These are phyloP conservation scores for Lepraria neglecta DNA, from an alignment of 495 filamentous ascomycete species.

Conservation along the genomic window DNA sequence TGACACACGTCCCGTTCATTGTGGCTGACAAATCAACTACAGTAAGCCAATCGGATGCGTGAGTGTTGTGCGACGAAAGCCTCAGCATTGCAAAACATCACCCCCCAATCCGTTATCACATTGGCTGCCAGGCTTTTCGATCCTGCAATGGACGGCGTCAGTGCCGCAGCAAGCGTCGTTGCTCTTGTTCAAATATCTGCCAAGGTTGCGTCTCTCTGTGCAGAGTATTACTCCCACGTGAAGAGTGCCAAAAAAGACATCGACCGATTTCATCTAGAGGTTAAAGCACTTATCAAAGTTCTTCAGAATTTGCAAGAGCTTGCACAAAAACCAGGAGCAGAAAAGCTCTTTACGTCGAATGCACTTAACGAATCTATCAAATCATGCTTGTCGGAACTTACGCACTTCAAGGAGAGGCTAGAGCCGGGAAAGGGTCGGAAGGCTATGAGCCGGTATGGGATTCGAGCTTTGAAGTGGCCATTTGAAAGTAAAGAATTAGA, in stretches of 20 bases:
- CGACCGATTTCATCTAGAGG: conserved; percentile 29
- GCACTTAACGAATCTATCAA: conserved; percentile 17
- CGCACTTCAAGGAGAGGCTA: conserved; percentile 33
- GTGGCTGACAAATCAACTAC: not conserved
- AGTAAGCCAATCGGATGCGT: conserved; percentile 8
- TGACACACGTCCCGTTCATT: not conserved
- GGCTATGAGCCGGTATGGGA: conserved; percentile 23
- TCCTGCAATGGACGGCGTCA: conserved; percentile 30
- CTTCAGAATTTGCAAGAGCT: conserved; percentile 27
- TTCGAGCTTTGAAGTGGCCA: conserved; percentile 40
- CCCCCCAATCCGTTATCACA: conserved; percentile 6
- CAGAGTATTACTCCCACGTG: conserved; percentile 24
- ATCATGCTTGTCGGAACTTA: conserved; percentile 32
- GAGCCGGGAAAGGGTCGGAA: conserved; percentile 9
- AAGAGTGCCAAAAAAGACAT: conserved; percentile 36
- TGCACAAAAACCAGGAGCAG: conserved; percentile 6
- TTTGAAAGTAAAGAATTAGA: conserved; percentile 38
- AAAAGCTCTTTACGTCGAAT: conserved; percentile 2
- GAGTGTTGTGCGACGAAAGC: not conserved
- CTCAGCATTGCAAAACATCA: not conserved
- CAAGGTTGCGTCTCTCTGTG: conserved; percentile 12
- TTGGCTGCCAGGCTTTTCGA: conserved; percentile 6
- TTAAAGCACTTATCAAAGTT: conserved; percentile 27
- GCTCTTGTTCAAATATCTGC: conserved; percentile 35
- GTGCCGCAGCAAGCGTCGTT: conserved; percentile 34